Base-by-base conservation (phyloP, 352 stramenopile genomes). In the Pythium chondricola region DNA sequence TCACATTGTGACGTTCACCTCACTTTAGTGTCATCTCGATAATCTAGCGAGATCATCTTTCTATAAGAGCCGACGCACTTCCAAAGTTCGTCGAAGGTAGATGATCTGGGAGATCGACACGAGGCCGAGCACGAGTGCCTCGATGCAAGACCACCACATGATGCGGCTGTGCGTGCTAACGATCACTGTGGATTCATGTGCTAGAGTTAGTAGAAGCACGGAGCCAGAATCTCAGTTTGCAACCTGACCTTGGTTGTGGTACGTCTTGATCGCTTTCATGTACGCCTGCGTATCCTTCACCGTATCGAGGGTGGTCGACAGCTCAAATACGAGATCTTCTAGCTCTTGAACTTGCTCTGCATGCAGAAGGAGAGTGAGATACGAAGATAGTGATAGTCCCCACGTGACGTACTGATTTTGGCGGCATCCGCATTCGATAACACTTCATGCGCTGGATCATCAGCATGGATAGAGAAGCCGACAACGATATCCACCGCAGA, bases 201-300 rank as follows among this genome's bases (percentile, higher is more conserved):
- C n/a, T n/a, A n/a, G n/a, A n/a, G n/a, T n/a, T n/a, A n/a, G n/a
- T n/a, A n/a, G n/a, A n/a, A n/a, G n/a, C n/a, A n/a, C n/a, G n/a
- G n/a, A n/a, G n/a, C n/a, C n/a, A n/a, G n/a, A n/a, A n/a, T 41
- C 9, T 18, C 27, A 48, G 16, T n/a, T 48, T 6, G 4, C 3
- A 21, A 31, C 57, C 65, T 46, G 59, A 94, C 83, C 57, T 56
- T 87, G 45, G 30, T 84, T 61, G 56, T 94, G 80, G 56, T 88
- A 67, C 53, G 71, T 72, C n/a, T 77, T 84, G 58, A 92, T 90
- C 32, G 77, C 63, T 63, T 91, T 91, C 78, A 94, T 88, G 67
- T 81, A 94, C 31, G 76, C 69, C 44, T 94, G 80, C 6, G 80
- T 88, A 58, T 94, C 83, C 53, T 91, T 94, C 41, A 94, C 83